phyloP scores from a whole-genome alignment of 768 basidiomycete species.

The Sporobolomyces pararoseus region DNA sequence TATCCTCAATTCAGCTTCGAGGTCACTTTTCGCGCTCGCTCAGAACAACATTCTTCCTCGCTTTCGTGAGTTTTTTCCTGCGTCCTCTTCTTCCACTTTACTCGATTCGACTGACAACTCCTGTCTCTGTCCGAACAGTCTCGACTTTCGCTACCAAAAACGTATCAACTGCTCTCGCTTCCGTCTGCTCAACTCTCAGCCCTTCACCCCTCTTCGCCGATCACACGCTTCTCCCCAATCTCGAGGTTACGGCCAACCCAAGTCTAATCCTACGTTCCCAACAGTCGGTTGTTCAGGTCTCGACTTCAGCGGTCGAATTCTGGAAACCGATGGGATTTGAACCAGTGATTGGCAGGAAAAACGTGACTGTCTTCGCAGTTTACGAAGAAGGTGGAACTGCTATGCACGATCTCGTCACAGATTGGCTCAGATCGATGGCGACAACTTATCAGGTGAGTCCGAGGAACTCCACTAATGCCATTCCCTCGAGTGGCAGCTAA shows the following conservation, averaged over 20 bases:
- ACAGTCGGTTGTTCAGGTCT: slow-evolving; percentile 23
- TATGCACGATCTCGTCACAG: slow-evolving; percentile 3
- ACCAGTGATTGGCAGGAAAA: slow-evolving; percentile 28
- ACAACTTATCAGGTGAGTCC: slow-evolving; percentile 31
- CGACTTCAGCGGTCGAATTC: slow-evolving; percentile 18
- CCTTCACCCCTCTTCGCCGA: slow-evolving; percentile 31
- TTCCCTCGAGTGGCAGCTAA: no score
- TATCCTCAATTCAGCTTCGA: neutral
- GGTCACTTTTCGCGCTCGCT: neutral
- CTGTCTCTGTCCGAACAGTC: neutral
- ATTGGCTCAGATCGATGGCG: slow-evolving; percentile 4
- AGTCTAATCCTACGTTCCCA: slow-evolving; percentile 29
- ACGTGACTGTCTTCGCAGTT: slow-evolving; percentile 30
- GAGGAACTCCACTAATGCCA: no score
- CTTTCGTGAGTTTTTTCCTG: neutral
- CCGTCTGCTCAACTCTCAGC: slow-evolving; percentile 3
- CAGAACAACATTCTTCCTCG: neutral
- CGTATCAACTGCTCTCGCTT: neutral
- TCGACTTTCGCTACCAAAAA: slow-evolving; percentile 2
- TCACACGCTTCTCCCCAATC: slow-evolving; percentile 1
- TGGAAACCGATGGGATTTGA: slow-evolving; percentile 43
- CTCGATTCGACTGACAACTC: neutral
- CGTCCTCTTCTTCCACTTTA: neutral
- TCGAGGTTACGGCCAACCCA: neutral
- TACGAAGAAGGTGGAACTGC: slow-evolving; percentile 26